Evolutionary conservation across 2,329 filamentous ascomycete species (phyloP).

Genomic region (Neospermospora avenae): DNA sequence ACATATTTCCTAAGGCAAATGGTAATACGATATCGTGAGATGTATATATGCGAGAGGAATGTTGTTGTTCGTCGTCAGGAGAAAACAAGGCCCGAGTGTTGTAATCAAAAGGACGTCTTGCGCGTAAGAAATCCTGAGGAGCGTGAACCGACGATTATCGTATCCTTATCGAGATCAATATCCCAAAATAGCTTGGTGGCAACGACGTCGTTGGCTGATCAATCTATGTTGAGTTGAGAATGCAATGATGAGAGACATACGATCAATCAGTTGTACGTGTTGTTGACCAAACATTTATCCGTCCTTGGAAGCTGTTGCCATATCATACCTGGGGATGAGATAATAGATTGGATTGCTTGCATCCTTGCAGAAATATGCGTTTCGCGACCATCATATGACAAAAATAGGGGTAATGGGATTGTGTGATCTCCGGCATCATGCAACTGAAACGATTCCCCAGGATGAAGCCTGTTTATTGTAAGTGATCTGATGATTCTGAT

Average conservation of each 20-base stretch:
- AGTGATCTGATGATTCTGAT: background rate
- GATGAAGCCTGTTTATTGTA: slow-evolving; percentile 3
- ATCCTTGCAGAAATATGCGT: slow-evolving; percentile 20
- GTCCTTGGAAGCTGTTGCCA: slow-evolving; percentile 24
- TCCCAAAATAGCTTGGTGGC: background rate
- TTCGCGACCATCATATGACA: slow-evolving; percentile 9
- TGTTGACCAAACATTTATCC: slow-evolving; percentile 10
- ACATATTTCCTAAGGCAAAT: slow-evolving; percentile 34
- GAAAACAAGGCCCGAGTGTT: slow-evolving; percentile 6
- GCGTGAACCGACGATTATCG: background rate
- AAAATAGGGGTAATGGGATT: slow-evolving; percentile 7
- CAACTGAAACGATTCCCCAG: slow-evolving; percentile 22
- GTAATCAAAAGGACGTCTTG: background rate
- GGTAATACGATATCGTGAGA: slow-evolving; percentile 2
- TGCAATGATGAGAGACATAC: background rate
- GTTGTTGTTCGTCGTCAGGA: slow-evolving; percentile 17
- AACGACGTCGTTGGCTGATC: background rate
- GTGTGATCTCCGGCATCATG: slow-evolving; percentile 28
- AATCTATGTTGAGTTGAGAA: background rate
- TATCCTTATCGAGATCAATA: background rate
- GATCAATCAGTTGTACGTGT: background rate
- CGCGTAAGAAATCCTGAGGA: background rate
- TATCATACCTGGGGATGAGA: background rate
- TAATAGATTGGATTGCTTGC: slow-evolving; percentile 7
- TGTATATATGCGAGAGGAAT: slow-evolving; percentile 6